Percentiles rank a stretch among this genome's conserved stretches.
phyloP scores from a whole-genome alignment of 768 basidiomycete genomes.

The Pleurotus citrinopileatus region DNA sequence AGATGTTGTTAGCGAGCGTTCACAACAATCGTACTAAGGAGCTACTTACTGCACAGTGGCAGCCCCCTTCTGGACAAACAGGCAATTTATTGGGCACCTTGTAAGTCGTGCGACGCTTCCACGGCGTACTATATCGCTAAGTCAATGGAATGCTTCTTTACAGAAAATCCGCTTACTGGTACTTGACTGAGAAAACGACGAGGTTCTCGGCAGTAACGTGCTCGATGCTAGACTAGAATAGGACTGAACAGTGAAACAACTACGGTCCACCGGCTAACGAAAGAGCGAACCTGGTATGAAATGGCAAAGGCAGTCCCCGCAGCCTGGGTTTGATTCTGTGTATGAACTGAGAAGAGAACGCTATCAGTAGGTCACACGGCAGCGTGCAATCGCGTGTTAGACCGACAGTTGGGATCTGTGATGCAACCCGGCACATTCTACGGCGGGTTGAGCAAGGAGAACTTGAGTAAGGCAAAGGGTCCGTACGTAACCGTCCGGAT shows the following conservation, averaged over 20 bases:
- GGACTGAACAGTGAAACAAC: not conserved
- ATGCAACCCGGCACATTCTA: slow-evolving; percentile 42
- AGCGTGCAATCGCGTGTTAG: not conserved
- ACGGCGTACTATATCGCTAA: slow-evolving; percentile 39
- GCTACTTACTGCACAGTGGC: slow-evolving; percentile 46
- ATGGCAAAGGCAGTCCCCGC: slow-evolving; percentile 58
- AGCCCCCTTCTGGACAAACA: slow-evolving; percentile 46
- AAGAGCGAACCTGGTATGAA: slow-evolving; percentile 37
- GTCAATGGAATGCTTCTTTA: not conserved
- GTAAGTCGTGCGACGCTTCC: slow-evolving; percentile 45
- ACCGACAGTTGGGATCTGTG: slow-evolving; percentile 45
- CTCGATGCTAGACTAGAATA: slow-evolving; percentile 40
- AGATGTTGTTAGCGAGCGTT: not conserved
- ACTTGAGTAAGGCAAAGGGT: not conserved
- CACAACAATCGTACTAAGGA: not conserved
- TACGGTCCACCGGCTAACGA: not conserved
- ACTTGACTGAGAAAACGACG: slow-evolving; percentile 48
- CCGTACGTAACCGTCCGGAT: slow-evolving; percentile 46
- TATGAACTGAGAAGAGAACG: slow-evolving; percentile 37
- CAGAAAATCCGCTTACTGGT: slow-evolving; percentile 32
- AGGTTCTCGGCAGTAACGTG: slow-evolving; percentile 46
- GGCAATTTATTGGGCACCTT: slow-evolving; percentile 48
- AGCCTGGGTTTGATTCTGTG: slow-evolving; percentile 47
- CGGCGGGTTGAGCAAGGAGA: slow-evolving; percentile 4
- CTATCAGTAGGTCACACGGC: not conserved